Conservation (phyloP, 2,329 filamentous ascomycete genomes). For the Magnaporthiopsis rhizophila region DNA sequence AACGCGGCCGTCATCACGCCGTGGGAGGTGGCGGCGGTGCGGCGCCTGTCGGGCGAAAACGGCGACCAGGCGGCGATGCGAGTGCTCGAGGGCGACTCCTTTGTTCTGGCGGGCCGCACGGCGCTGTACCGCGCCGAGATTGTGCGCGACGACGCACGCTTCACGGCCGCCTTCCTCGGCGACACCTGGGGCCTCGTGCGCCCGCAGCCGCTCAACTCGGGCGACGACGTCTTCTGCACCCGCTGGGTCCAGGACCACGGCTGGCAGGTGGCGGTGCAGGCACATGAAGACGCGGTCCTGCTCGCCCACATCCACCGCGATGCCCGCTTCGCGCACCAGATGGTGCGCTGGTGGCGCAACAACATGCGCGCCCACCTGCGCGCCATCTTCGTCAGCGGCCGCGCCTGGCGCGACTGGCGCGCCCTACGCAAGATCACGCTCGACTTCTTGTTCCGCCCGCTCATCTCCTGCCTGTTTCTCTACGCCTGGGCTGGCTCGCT, state of each 20-base stretch:
- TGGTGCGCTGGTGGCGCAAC: conserved; percentile 18
- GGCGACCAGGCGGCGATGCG: conserved; percentile 15
- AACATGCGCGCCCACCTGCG: conserved; percentile 15
- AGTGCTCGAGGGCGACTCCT: conserved; percentile 17
- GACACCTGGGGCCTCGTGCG: conserved; percentile 13
- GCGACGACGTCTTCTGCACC: conserved; percentile 22
- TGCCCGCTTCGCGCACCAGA: conserved; percentile 14
- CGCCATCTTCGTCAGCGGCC: conserved; percentile 10
- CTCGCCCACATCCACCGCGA: conserved; percentile 16
- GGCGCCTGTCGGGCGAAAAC: conserved; percentile 15
- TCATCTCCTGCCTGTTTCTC: background rate
- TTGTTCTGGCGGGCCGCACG: conserved; percentile 21
- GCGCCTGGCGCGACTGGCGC: conserved; percentile 7
- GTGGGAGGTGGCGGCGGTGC: conserved; percentile 21
- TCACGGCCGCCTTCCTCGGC: conserved; percentile 15
- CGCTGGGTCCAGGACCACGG: conserved; percentile 19
- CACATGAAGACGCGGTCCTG: conserved; percentile 16
- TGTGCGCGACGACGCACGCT: conserved; percentile 14
- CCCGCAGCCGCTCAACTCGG: conserved; percentile 13
- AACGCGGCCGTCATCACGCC: conserved; percentile 15
- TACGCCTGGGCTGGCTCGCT: background rate
- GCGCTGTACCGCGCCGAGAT: conserved; percentile 19
- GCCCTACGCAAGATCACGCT: conserved; percentile 18
- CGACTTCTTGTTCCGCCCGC: conserved; percentile 9
- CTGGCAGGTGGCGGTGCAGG: conserved; percentile 20